Base-by-base conservation (phyloP, 768 basidiomycete genomes). In the Hemileccinum rubropunctum region DNA sequence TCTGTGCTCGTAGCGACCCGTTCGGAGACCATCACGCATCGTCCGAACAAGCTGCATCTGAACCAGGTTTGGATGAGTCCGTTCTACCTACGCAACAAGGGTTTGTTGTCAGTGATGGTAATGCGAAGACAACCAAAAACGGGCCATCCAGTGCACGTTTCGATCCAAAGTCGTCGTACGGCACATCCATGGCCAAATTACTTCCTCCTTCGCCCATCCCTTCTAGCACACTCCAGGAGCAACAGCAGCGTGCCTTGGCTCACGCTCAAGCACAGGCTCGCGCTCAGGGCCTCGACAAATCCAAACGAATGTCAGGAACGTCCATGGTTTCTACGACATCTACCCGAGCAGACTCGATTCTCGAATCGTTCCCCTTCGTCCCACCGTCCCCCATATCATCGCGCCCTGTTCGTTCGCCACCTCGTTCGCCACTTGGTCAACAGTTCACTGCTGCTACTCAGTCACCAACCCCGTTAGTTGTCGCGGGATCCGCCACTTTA, bases 361-460 rank as follows among this genome's bases (percentile, higher is more conserved):
- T 92, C 23, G 90, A 91, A 67, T 84, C 82, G 13, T 93, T 93
- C 76, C 88, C 88, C 32, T 91, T 93, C 64, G 89, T 93, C 9
- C 91, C 91, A 20, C 91, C 91, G 1, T 91, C 89, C 8, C 91
- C 91, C 6, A 91, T 92, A 51, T 90, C 88, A n/a, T 82, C 88
- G 57, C 76, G 85, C 46, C 89, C 88, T 10, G 72, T 83, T 58
- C 76, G 88, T 53, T 83, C 86, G 3, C 87, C 87, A 6, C 85
- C 86, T 33, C 81, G 82, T 49, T 90, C 88, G 10, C 88, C 89
- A 8, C 72, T 87, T 17, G 75, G 70, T 23, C 81, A 85, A 65
- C 83, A 85, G 53, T 71, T 76, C 17, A 76, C 79, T 52, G 67
- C 65, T 30, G 59, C 59, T 28, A 43, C 56, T 39, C 48, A 59